These are phyloP conservation scores for Aspergillus pseudonomiae DNA, from an alignment of 2,329 filamentous ascomycete genomes.

Conservation along the genomic window DNA sequence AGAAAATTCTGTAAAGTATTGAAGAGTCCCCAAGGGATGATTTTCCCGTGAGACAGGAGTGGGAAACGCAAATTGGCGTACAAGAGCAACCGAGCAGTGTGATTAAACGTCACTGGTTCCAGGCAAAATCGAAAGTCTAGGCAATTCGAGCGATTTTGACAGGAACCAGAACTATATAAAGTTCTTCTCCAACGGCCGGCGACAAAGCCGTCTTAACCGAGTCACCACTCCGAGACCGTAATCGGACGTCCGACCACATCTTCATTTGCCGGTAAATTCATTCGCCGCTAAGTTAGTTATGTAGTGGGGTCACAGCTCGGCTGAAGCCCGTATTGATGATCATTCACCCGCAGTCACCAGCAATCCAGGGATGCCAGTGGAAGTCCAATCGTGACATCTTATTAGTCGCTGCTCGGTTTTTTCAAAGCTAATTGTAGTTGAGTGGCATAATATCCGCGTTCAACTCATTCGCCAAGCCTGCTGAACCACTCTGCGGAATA, in stretches of 20 bases:
- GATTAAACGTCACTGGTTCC: neutral
- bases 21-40: neutral
- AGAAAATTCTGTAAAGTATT: neutral
- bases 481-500: conserved; percentile 11
- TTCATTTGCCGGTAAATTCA: neutral
- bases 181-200: conserved; percentile 10
- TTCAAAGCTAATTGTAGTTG: neutral
- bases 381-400: neutral
- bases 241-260: conserved; percentile 13
- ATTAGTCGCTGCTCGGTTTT: neutral
- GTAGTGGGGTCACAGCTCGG: neutral
- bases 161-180: conserved; percentile 11
- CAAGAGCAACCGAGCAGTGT: neutral
- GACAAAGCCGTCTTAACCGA: conserved; percentile 34
- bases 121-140: conserved; percentile 1
- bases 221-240: conserved; percentile 10
- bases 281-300: neutral
- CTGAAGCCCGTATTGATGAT: neutral
- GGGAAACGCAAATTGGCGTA: neutral
- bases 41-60: neutral
- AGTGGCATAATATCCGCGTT: neutral
- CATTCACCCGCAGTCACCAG: neutral
- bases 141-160: conserved; percentile 5
- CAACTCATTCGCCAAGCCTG: neutral
- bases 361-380: neutral